phyloP scores from a whole-genome alignment of 148 eudicot genomes.

The Silene uniflora region DNA sequence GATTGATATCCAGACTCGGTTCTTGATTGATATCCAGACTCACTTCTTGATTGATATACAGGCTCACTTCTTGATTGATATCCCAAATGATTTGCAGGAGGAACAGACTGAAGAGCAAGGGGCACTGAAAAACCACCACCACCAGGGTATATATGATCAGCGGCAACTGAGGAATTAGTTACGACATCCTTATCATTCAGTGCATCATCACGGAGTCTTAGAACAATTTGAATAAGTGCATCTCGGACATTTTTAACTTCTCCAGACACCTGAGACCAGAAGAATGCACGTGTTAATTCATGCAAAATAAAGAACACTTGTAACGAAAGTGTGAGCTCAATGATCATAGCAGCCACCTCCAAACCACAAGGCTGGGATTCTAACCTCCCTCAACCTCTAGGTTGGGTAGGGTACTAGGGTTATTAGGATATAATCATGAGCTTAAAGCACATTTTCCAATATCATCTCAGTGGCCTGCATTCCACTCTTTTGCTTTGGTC shows the following conservation, averaged over 20 bases:
- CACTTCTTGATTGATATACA: neutral
- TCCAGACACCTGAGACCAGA: conserved; percentile 55
- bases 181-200: conserved; percentile 56
- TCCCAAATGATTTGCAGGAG: conserved; percentile 43
- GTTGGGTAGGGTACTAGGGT: too few species aligned
- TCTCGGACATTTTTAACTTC: conserved; percentile 71
- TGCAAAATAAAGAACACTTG: neutral
- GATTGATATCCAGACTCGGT: neutral
- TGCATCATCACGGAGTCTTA: conserved; percentile 83
- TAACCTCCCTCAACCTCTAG: too few species aligned
- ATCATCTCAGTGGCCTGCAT: too few species aligned
- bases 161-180: conserved; percentile 40
- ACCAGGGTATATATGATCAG: conserved; percentile 53
- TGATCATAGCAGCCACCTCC: too few species aligned
- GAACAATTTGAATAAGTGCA: conserved; percentile 80
- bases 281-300: conserved; percentile 8
- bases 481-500: too few species aligned
- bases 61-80: conserved; percentile 41
- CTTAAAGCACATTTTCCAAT: too few species aligned
- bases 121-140: conserved; percentile 52
- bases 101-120: conserved; percentile 44
- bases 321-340: neutral
- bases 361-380: too few species aligned
- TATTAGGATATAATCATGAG: too few species aligned
- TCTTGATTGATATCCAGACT: neutral